Evolutionary conservation across 2,329 filamentous ascomycete species (phyloP).

Genomic region (Botryotinia calthae): DNA sequence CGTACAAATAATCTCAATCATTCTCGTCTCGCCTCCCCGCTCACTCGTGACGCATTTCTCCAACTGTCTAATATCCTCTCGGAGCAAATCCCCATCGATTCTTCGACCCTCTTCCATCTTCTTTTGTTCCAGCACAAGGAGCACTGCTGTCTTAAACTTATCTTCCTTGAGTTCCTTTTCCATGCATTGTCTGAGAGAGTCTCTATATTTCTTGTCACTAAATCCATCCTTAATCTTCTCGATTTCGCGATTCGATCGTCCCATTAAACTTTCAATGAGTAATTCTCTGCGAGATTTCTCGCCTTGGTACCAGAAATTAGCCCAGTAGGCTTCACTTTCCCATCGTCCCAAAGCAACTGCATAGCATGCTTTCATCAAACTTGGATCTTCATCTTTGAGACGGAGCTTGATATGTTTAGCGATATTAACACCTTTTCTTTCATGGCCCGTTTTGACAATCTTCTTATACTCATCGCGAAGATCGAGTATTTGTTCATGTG

Average conservation of each 20-base stretch:
- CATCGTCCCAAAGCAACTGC: conserved; percentile 84
- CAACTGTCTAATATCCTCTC: conserved; percentile 71
- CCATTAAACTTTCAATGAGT: conserved; percentile 90
- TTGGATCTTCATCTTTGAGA: conserved; percentile 69
- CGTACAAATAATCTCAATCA: conserved; percentile 80
- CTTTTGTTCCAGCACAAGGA: conserved; percentile 78
- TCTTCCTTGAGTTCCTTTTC: conserved; percentile 89
- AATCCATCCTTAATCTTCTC: conserved; percentile 83
- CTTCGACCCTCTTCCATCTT: conserved; percentile 68
- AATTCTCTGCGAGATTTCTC: conserved; percentile 82
- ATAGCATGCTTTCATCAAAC: conserved; percentile 88
- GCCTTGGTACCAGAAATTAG: conserved; percentile 95
- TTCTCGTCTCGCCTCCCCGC: conserved; percentile 80
- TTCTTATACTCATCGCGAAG: conserved; percentile 88
- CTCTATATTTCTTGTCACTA: conserved; percentile 84
- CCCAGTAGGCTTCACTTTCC: conserved; percentile 96
- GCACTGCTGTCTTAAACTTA: conserved; percentile 87
- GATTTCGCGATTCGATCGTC: conserved; percentile 84
- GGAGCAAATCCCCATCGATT: conserved; percentile 50
- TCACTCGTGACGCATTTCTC: conserved; percentile 66
- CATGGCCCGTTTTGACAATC: conserved; percentile 73
- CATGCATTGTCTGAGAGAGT: conserved; percentile 82
- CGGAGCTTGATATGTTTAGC: conserved; percentile 79
- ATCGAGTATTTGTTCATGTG: conserved; percentile 83
- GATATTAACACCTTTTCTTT: conserved; percentile 76